Evolutionary conservation across 192 early-diverging fungal species (phyloP).

Genomic region (Podila minutissima): DNA sequence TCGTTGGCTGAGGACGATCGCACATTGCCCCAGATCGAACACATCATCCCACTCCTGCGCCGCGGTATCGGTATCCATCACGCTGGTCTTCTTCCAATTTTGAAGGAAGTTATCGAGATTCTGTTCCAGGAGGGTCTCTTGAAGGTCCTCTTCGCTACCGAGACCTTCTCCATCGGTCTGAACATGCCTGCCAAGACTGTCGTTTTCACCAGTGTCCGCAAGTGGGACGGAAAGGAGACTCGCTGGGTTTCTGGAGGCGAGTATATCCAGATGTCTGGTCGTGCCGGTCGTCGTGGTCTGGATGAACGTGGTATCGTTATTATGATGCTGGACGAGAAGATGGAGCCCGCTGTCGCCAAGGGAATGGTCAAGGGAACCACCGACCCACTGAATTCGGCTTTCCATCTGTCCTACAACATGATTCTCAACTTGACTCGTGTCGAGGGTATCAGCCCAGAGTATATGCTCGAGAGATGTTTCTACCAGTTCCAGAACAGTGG

Average conservation of each 20-base stretch:
- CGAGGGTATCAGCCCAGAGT: constrained; percentile 93
- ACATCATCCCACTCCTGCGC: constrained; percentile 88
- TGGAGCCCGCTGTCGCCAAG: constrained; percentile 92
- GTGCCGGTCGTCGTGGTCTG: constrained; percentile 95
- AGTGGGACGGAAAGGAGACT: constrained; percentile 90
- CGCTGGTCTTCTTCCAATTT: constrained; percentile 92
- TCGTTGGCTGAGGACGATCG: constrained; percentile 91
- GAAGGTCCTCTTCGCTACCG: constrained; percentile 98
- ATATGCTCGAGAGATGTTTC: constrained; percentile 92
- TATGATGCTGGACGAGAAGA: constrained; percentile 95
- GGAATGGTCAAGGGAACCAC: constrained; percentile 89
- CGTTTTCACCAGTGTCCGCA: constrained; percentile 92
- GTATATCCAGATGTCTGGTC: constrained; percentile 99
- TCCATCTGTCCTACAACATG: constrained; percentile 98
- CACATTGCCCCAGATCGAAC: constrained; percentile 89
- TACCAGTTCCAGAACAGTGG: constrained; percentile 92
- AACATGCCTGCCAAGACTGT: constrained; percentile 99
- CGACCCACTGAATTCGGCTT: constrained; percentile 91
- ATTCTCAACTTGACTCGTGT: constrained; percentile 94
- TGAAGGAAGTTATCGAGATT: constrained; percentile 98
- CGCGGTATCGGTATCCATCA: constrained; percentile 98
- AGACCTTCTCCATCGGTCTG: constrained; percentile 98
- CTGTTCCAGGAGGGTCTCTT: constrained; percentile 97
- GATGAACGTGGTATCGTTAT: constrained; percentile 98
- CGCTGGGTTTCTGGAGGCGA: constrained; percentile 89